phyloP scores from a whole-genome alignment of 768 basidiomycete genomes.

The Podaxis rugospora region DNA sequence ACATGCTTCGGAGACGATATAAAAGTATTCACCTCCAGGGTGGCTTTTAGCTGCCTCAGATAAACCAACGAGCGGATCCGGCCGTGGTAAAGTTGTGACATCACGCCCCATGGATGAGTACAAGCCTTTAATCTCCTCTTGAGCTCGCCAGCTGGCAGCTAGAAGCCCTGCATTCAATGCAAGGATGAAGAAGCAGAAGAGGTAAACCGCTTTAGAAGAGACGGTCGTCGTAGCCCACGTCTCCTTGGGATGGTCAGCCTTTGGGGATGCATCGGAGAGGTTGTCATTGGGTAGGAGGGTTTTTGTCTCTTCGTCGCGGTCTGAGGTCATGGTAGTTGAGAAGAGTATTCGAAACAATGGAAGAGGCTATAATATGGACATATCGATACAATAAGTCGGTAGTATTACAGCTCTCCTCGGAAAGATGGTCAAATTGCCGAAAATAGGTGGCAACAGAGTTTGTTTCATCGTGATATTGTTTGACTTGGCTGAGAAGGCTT shows the following conservation, averaged over 20 bases:
- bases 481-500: not conserved
- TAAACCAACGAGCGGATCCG: constrained; percentile 5
- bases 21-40: not conserved
- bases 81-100: constrained; percentile 1
- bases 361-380: constrained; percentile 1
- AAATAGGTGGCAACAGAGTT: not conserved
- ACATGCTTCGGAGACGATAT: not conserved
- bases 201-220: not conserved
- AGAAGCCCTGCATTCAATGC: not conserved
- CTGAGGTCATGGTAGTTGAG: constrained; percentile 1
- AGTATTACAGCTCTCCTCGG: not conserved
- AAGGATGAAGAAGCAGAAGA: constrained; percentile 4
- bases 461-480: not conserved
- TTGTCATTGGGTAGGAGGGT: not conserved
- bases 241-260: not conserved
- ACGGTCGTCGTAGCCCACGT: not conserved
- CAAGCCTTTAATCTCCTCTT: not conserved
- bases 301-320: constrained; percentile 7
- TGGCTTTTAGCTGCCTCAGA: constrained; percentile 1
- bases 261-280: not conserved
- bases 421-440: not conserved
- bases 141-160: constrained; percentile 4
- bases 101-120: constrained; percentile 4
- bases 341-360: not conserved
- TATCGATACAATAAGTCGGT: not conserved